Evolutionary conservation across 345 rosid species (phyloP).

Genomic region (Clarkia xantiana): DNA sequence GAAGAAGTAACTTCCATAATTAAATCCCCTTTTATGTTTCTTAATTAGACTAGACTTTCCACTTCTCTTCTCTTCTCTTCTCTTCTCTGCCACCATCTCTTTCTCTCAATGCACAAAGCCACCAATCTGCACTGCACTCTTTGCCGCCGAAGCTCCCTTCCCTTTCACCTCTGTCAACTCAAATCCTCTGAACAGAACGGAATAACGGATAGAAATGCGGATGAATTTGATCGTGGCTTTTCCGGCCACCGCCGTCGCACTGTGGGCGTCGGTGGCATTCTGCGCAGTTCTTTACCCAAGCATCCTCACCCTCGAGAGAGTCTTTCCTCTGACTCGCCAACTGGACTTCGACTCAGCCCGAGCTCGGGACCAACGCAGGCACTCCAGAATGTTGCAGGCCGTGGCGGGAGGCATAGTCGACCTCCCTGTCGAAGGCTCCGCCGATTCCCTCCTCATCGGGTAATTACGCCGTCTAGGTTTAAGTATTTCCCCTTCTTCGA

Average conservation of each 20-base stretch:
- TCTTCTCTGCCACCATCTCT: too few species aligned
- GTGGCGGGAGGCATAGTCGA: constrained; percentile 43
- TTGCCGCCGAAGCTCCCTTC: background rate
- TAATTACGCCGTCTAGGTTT: constrained; percentile 13
- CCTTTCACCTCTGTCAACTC: constrained; percentile 2
- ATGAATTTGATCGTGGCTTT: constrained; percentile 6
- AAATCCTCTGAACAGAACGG: background rate
- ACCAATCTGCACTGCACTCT: too few species aligned
- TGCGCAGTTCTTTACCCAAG: constrained; percentile 11
- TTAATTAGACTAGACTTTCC: too few species aligned
- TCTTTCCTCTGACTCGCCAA: constrained; percentile 34
- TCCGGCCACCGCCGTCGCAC: constrained; percentile 12
- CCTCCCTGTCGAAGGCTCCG: constrained; percentile 60
- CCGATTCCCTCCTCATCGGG: constrained; percentile 86
- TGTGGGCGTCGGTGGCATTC: constrained; percentile 16
- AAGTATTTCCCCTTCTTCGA: background rate
- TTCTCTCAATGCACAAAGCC: too few species aligned
- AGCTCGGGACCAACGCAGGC: constrained; percentile 61
- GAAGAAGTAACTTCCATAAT: too few species aligned
- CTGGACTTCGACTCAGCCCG: constrained; percentile 38
- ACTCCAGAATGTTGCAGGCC: constrained; percentile 54
- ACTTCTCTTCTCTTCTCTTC: too few species aligned
- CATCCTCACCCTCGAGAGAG: constrained; percentile 52
- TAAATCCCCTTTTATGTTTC: too few species aligned
- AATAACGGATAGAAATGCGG: background rate